Base-by-base conservation (phyloP, 2,329 filamentous ascomycete species). In the Arthrobotrys iridis region DNA sequence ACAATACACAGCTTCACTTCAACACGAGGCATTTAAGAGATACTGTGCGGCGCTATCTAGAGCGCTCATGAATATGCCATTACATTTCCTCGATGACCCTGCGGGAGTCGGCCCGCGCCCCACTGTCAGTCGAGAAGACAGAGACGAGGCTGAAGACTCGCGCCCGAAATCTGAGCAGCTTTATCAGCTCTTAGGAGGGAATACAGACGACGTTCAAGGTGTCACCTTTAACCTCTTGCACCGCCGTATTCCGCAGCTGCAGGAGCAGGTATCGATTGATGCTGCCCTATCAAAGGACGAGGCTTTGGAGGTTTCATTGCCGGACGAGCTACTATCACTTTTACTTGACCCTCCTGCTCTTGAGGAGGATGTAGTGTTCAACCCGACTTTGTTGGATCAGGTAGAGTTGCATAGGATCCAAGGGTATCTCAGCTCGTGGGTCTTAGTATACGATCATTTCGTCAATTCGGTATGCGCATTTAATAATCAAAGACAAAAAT, bases 341-440 rank as follows among this genome's bases (percentile, higher is more conserved):
- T 85, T 98, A 11, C 86, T 96, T 0, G 91, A 96, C 86, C 91
- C 0, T 92, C 94, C 0, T 89, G 89, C 0, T n/a, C 3, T 68
- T 8, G 71, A 68, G 4, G 71, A 67, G 18, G 71, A 75, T 11
- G 46, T 30, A 4, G 40, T 75, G 7, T 84, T 91, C 1, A 87
- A 90, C n/a, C 85, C 91, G 50, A 87, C 90, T 6, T 84, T 86
- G 35, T 88, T 93, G 20, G 86, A 89, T 3, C 85, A 87, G 13
- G 84, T 81, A 33, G 91, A 93, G 79, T 93, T 93, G 8, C 84
- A 88, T 0, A 80, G 87, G 0, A 85, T 97, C 52, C 88, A 93
- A 60, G 88, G 90, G 7, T 99, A 97, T 80, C 85, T 99, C 1
- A 85, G 97, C 26, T 91, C 92, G 8, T 99, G 95, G 95, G 88